A percentile compares a stretch with the other conserved stretches of the same genome.
Evolutionary conservation across 2,329 filamentous ascomycete genomes (phyloP).

Genomic region (Xylariaceae sp.): DNA sequence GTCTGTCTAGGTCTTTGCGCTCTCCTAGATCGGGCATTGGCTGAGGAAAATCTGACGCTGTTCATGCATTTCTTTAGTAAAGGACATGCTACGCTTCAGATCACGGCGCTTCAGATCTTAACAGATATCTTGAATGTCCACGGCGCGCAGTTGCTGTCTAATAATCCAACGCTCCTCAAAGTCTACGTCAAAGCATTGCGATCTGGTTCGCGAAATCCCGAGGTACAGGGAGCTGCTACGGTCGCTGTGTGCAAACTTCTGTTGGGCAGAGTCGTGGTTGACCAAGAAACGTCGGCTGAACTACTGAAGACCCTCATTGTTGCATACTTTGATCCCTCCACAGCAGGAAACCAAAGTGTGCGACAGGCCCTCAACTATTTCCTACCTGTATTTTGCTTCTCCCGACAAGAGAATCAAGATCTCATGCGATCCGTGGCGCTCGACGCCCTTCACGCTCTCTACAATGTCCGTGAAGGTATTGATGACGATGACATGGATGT

Average conservation of each 20-base stretch:
- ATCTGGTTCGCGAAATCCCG: slow-evolving; percentile 61
- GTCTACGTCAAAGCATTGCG: slow-evolving; percentile 81
- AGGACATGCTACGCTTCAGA: slow-evolving; percentile 84
- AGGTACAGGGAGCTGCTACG: slow-evolving; percentile 77
- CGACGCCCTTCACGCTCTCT: slow-evolving; percentile 69
- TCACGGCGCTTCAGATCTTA: slow-evolving; percentile 85
- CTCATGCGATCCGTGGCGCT: slow-evolving; percentile 74
- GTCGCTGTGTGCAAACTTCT: slow-evolving; percentile 82
- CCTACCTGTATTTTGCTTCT: slow-evolving; percentile 90
- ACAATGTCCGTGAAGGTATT: slow-evolving; percentile 66
- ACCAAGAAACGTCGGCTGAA: slow-evolving; percentile 62
- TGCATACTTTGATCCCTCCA: slow-evolving; percentile 85
- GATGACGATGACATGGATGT: slow-evolving; percentile 74
- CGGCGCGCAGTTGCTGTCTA: slow-evolving; percentile 69
- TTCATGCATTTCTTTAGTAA: slow-evolving; percentile 97
- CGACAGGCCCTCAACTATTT: slow-evolving; percentile 90
- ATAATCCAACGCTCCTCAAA: slow-evolving; percentile 69
- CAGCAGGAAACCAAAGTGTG: slow-evolving; percentile 73
- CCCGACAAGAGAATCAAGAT: slow-evolving; percentile 74
- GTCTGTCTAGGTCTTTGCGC: slow-evolving; percentile 88
- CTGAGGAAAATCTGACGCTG: slow-evolving; percentile 84
- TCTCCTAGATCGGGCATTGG: slow-evolving; percentile 84
- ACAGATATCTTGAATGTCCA: slow-evolving; percentile 91
- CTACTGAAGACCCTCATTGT: slow-evolving; percentile 82
- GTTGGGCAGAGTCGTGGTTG: slow-evolving; percentile 72